Conservation (phyloP, 352 stramenopile species). For the Globisporangium irregulare region DNA sequence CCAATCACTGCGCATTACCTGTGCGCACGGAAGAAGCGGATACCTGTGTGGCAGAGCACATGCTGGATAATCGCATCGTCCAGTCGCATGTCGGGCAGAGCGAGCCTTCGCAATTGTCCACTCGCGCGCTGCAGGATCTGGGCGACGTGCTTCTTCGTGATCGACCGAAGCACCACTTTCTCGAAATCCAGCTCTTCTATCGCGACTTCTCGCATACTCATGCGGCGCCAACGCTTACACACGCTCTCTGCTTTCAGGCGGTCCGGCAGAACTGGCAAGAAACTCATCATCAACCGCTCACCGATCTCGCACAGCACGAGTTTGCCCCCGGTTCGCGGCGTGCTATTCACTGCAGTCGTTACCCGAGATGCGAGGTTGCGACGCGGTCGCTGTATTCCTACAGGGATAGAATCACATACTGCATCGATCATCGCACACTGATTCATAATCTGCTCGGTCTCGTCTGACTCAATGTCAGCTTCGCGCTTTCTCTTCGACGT, state of each 20-base stretch:
- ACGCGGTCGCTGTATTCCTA: background rate
- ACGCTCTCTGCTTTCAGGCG: conserved; percentile 48
- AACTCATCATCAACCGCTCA: conserved; percentile 44
- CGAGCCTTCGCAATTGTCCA: conserved; percentile 30
- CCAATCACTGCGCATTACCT: conserved; percentile 24
- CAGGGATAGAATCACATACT: background rate
- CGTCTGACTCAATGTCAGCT: background rate
- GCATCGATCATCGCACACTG: conserved; percentile 11
- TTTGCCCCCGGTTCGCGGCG: background rate
- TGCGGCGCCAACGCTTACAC: conserved; percentile 48
- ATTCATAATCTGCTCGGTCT: conserved; percentile 1
- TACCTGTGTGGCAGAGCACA: conserved; percentile 30
- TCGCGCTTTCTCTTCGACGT: background rate
- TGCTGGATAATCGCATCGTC: conserved; percentile 40
- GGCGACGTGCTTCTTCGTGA: conserved; percentile 34
- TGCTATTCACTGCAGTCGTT: background rate
- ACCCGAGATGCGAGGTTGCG: background rate
- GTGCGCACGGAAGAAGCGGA: conserved; percentile 49
- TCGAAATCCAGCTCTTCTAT: conserved; percentile 52
- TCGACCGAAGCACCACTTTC: conserved; percentile 23
- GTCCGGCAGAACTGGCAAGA: conserved; percentile 48
- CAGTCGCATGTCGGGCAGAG: conserved; percentile 44
- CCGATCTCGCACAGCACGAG: conserved; percentile 36
- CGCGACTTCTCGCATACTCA: conserved; percentile 39
- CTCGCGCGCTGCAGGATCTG: conserved; percentile 36